Conservation (phyloP, 2,329 filamentous ascomycete species). For the Pseudopithomyces chartarum region DNA sequence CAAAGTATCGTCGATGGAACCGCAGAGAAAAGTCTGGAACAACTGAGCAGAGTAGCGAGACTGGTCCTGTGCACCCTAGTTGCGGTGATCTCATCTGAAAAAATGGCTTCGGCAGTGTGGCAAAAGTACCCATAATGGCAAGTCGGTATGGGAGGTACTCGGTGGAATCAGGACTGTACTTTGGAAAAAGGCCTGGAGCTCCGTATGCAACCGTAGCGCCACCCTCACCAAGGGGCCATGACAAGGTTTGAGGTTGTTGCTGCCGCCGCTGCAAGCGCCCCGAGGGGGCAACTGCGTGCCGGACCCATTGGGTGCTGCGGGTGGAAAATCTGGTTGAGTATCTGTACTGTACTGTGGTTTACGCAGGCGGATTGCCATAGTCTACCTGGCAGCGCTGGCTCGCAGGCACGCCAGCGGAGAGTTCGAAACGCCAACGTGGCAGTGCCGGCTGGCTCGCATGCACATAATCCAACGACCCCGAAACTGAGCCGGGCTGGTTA, state of each 20-base stretch:
- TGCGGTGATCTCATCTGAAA: constrained; percentile 1
- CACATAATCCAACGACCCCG: constrained; percentile 13
- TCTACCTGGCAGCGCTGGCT: neutral
- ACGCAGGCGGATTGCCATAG: neutral
- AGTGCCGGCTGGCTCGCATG: constrained; percentile 2
- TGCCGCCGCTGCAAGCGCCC: neutral
- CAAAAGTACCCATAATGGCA: constrained; percentile 16
- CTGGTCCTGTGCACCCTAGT: constrained; percentile 6
- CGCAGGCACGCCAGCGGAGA: neutral
- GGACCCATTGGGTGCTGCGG: constrained; percentile 5
- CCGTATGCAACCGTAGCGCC: constrained; percentile 34
- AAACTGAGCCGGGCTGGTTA: neutral
- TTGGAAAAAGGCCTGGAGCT: constrained; percentile 25
- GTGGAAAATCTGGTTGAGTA: neutral
- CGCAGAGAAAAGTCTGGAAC: constrained; percentile 1
- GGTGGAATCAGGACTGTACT: constrained; percentile 29
- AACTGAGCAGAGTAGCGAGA: neutral
- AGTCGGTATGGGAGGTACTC: constrained; percentile 20
- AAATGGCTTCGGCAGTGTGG: constrained; percentile 16
- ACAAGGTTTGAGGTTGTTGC: neutral
- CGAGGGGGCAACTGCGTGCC: constrained; percentile 11
- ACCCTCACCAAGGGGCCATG: constrained; percentile 13
- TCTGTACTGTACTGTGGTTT: neutral
- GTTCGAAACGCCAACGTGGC: constrained; percentile 2
- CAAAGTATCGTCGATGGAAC: neutral